Percentiles rank a stretch among this genome's conserved stretches.
Evolutionary conservation across 345 rosid species (phyloP).

Genomic region (Bretschneidera sinensis): DNA sequence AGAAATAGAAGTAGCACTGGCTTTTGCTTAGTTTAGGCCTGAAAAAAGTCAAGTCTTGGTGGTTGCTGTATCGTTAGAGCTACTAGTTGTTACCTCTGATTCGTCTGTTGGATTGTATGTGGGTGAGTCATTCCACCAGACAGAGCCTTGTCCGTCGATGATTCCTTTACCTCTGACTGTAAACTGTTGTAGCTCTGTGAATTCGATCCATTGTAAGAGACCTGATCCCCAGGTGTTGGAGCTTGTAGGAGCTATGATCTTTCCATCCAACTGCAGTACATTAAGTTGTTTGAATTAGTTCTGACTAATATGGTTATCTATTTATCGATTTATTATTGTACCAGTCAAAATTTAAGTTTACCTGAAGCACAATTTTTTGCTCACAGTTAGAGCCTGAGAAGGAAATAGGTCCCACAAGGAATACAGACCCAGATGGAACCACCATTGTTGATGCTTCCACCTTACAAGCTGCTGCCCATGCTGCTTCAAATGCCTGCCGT

Average conservation of each 20-base stretch:
- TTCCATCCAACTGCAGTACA: conserved; percentile 68
- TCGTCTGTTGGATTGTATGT: conserved; percentile 25
- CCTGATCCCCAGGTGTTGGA: conserved; percentile 61
- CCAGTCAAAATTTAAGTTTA: conserved; percentile 19
- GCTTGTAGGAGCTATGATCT: conserved; percentile 67
- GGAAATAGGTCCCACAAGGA: conserved; percentile 66
- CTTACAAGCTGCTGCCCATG: conserved; percentile 75
- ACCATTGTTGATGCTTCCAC: conserved; percentile 48
- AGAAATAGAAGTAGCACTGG: neutral
- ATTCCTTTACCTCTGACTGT: conserved; percentile 63
- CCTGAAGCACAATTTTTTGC: conserved; percentile 66
- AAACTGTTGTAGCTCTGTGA: conserved; percentile 54
- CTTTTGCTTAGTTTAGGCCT: too few species aligned
- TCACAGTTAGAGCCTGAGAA: conserved; percentile 62
- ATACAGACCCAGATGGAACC: conserved; percentile 68
- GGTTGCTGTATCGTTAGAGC: conserved; percentile 25
- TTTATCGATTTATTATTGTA: too few species aligned
- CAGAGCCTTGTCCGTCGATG: conserved; percentile 83
- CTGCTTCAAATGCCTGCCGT: conserved; percentile 67
- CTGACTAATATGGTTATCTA: neutral
- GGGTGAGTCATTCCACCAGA: conserved; percentile 66
- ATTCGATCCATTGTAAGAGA: conserved; percentile 73
- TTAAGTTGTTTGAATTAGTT: neutral
- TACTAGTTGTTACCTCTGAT: conserved; percentile 20
- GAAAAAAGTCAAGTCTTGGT: conserved; percentile 1